phyloP scores from a whole-genome alignment of 768 basidiomycete genomes.

The Agrocybe pediades region DNA sequence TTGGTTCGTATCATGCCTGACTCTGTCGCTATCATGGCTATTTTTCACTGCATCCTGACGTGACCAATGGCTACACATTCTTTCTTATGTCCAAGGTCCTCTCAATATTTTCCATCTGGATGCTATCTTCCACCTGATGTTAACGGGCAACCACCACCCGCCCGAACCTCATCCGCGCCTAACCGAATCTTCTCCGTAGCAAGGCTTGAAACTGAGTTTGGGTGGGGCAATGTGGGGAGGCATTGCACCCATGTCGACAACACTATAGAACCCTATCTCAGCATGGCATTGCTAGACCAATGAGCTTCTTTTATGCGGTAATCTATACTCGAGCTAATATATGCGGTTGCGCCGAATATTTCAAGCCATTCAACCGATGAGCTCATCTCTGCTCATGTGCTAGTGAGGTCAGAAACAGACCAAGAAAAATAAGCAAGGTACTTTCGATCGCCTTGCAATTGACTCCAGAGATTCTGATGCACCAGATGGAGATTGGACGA shows the following conservation, averaged over 20 bases:
- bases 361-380: conserved; percentile 20
- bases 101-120: neutral
- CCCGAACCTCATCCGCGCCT: conserved; percentile 21
- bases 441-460: conserved; percentile 13
- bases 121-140: neutral
- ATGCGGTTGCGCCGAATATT: conserved; percentile 24
- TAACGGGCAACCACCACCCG: neutral
- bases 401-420: conserved; percentile 2
- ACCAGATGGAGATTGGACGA: conserved; percentile 19
- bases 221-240: conserved; percentile 22
- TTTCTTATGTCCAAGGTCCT: neutral
- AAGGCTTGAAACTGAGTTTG: conserved; percentile 13
- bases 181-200: conserved; percentile 27
- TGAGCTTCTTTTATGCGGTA: conserved; percentile 11
- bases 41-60: neutral
- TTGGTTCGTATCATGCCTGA: no score
- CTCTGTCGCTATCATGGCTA: neutral
- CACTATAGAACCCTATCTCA: conserved; percentile 14
- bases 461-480: conserved; percentile 13
- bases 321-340: conserved; percentile 3
- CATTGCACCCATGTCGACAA: conserved; percentile 14
- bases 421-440: conserved; percentile 13
- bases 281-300: conserved; percentile 7
- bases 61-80: neutral
- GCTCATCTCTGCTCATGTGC: conserved; percentile 22